phyloP scores from a whole-genome alignment of 768 basidiomycete genomes.

The Tulasnella sp. region DNA sequence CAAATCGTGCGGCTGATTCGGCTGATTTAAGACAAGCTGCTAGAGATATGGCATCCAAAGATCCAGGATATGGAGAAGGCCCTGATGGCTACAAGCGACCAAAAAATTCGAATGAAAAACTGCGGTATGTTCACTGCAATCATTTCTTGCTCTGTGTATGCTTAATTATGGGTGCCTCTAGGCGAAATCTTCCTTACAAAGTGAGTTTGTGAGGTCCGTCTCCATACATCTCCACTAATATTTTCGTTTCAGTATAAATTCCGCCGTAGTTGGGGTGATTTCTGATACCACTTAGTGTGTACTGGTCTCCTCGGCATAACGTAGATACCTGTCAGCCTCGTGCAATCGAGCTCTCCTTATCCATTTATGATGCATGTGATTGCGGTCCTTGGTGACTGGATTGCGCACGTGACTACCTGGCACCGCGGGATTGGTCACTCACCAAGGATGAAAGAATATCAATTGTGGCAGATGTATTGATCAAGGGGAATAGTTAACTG shows the following conservation, averaged over 20 bases:
- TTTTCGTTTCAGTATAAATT: conserved; percentile 69
- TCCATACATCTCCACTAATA: background rate
- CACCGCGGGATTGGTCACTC: too few species aligned
- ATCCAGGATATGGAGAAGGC: conserved; percentile 63
- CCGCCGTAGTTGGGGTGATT: conserved; percentile 78
- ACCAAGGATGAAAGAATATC: too few species aligned
- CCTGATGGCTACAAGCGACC: conserved; percentile 59
- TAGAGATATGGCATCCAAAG: conserved; percentile 36
- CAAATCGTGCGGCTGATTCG: conserved; percentile 56
- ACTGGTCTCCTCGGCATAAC: too few species aligned
- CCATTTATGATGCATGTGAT: too few species aligned
- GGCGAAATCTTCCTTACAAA: conserved; percentile 82
- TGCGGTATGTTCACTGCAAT: conserved; percentile 38
- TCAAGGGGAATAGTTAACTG: too few species aligned
- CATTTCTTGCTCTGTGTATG: background rate
- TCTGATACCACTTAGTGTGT: too few species aligned
- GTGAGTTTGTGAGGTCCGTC: conserved; percentile 29
- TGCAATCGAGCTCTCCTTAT: too few species aligned
- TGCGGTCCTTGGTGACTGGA: too few species aligned
- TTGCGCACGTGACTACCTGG: too few species aligned
- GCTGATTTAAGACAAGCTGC: conserved; percentile 46
- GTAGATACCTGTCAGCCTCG: too few species aligned
- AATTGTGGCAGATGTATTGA: too few species aligned
- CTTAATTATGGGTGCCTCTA: too few species aligned
- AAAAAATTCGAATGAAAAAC: conserved; percentile 57